Base-by-base conservation (phyloP, 2,329 filamentous ascomycete species). In the Xylariomycetidae sp. region DNA sequence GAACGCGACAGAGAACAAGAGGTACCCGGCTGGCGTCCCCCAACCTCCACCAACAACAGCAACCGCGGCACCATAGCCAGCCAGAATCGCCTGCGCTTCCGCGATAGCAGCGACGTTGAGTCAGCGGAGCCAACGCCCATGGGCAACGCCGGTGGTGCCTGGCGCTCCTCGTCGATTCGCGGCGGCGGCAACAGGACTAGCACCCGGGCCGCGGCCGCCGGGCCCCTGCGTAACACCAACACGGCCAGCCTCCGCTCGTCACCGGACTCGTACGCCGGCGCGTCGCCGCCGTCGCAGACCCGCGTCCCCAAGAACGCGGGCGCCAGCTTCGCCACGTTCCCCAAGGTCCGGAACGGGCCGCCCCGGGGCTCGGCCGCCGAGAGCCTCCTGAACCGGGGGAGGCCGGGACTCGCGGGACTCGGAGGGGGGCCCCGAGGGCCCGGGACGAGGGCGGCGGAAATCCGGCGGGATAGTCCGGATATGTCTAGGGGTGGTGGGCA, bases 41-140 rank as follows among this genome's bases (percentile, higher is more conserved):
- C 42, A 22, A 32, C 37, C 28, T 20, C 25, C 16, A n/a, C n/a
- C n/a, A n/a, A n/a, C n/a, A n/a, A n/a, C n/a, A n/a, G n/a, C n/a
- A n/a, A n/a, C n/a, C 36, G 16, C 16, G 30, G 16, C 14, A 41
- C 46, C 6, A 28, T 45, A 31, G 44, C 31, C 13, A 48, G 35
- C 27, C 45, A 45, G 16, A 41, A 49, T 26, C 49, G 49, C 2
- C 45, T 54, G 26, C 40, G 40, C 9, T 56, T 56, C 41, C 49
- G 51, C 14, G 53, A 56, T 31, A 54, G 50, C 32, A 53, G 48
- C 37, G 53, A 56, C 12, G 27, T 51, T 7, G 47, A 52, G 16
- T 53, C 50, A 5, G 44, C 30, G 12, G 46, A 41, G 30, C 37
- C 43, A 23, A 46, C 49, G 7, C 45, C 37, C 10, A 34, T 27